Base-by-base conservation (phyloP, 208 protist genomes). In the Trypanosoma rangeli region DNA sequence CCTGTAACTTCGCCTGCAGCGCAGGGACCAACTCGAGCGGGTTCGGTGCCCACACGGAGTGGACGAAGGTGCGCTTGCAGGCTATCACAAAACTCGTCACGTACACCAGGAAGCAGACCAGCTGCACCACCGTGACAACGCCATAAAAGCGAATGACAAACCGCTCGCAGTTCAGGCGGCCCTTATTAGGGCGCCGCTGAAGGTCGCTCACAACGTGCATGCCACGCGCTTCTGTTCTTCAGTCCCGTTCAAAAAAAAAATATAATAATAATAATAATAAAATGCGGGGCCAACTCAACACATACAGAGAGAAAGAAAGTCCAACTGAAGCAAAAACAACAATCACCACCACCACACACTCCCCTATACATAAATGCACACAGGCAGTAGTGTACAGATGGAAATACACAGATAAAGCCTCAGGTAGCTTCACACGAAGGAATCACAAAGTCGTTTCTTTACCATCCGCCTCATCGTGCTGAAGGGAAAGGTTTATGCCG, bases 141-240 rank as follows among this genome's bases (percentile, higher is more conserved):
- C 89, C 83, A 70, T 86, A 82, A 22, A 90, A 74, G 22, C 35
- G 18, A 24, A 93, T 73, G 50, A 93, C 85, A n/a, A 15, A 52
- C 76, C 89, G 90, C 73, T 93, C 87, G 18, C 81, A 68, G 48
- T 73, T 68, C 68, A 93, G 79, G n/a, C 87, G 78, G 5, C 80
- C 83, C 78, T 89, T 90, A 44, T 75, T 76, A 35, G 87, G 84
- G 0, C 85, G 82, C 76, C 82, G 84, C 60, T 90, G 84, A 49
- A 88, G 70, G 31, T 90, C 84, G 57, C 87, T 93, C 20, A 93
- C 84, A 9, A 93, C 62, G 55, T 93, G 87, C 87, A 93, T 93
- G 12, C 52, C 5, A 3, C 28, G 28, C 49, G 31, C 28, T 65
- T 53, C 44, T 54, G 20, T 22, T 35, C 44, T 3, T 50, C 35